phyloP scores from a whole-genome alignment of 495 filamentous ascomycete genomes.

The Aspergillus conjunctus region DNA sequence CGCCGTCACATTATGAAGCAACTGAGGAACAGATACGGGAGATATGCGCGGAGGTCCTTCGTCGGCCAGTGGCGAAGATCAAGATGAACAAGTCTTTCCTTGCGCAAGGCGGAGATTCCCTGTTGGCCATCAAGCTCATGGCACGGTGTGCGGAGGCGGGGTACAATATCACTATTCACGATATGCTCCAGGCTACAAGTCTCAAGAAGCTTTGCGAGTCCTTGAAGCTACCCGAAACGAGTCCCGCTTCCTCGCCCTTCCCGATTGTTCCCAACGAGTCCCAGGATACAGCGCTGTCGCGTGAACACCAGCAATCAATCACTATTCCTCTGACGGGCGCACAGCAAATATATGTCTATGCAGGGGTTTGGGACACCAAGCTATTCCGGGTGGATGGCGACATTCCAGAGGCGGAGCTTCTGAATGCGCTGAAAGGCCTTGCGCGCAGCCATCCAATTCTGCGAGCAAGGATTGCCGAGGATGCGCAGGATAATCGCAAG shows the following conservation, averaged over 20 bases:
- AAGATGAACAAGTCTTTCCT: slow-evolving; percentile 17
- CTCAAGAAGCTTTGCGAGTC: slow-evolving; percentile 9
- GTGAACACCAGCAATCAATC: neutral
- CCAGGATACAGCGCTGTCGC: neutral
- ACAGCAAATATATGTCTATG: slow-evolving; percentile 6
- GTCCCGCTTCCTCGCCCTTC: neutral
- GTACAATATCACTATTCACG: slow-evolving; percentile 19
- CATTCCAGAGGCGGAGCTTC: slow-evolving; percentile 9
- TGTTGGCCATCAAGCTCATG: slow-evolving; percentile 18
- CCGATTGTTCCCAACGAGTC: neutral
- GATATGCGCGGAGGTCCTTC: slow-evolving; percentile 21
- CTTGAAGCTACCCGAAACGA: slow-evolving; percentile 1
- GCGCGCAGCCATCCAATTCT: slow-evolving; percentile 9
- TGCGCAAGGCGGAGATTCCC: slow-evolving; percentile 19
- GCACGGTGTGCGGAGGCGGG: slow-evolving; percentile 20
- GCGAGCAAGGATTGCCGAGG: slow-evolving; percentile 1
- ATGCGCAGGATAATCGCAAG: neutral
- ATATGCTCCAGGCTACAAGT: slow-evolving; percentile 18
- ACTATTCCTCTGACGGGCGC: neutral
- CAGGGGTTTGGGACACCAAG: slow-evolving; percentile 5
- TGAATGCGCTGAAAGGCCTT: slow-evolving; percentile 5
- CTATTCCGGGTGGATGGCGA: slow-evolving; percentile 11
- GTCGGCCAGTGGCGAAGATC: slow-evolving; percentile 19
- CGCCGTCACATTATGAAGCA: slow-evolving; percentile 4
- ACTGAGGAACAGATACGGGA: slow-evolving; percentile 14